A percentile compares a stretch with the other conserved stretches of the same genome.
phyloP scores from a whole-genome alignment of 805 yeast species.

The Wickerhamiella spandovensis region DNA sequence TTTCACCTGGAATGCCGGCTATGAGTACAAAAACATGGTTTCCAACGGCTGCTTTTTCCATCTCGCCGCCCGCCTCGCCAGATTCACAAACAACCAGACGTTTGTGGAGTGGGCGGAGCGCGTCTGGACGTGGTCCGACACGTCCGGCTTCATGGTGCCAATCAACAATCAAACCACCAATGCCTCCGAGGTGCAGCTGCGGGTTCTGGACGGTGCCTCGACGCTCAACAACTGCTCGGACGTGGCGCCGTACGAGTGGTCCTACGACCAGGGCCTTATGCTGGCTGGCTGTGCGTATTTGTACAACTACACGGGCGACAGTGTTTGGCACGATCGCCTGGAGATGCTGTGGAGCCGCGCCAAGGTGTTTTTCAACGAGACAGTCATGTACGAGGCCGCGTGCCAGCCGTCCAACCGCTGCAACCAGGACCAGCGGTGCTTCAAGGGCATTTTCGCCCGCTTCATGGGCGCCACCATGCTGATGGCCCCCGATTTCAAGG shows the following conservation, averaged over 20 bases:
- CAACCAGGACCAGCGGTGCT: conserved; percentile 81
- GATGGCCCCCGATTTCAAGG: conserved; percentile 42
- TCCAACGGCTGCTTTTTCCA: conserved; percentile 86
- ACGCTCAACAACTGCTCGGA: conserved; percentile 44
- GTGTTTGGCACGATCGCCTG: conserved; percentile 54
- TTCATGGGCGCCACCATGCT: conserved; percentile 62
- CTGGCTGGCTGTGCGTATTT: conserved; percentile 70
- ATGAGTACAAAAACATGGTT: conserved; percentile 81
- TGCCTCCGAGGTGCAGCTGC: conserved; percentile 13
- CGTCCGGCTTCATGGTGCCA: conserved; percentile 34
- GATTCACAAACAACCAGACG: conserved; percentile 63
- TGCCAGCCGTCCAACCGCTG: conserved; percentile 58
- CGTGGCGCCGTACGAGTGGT: conserved; percentile 57
- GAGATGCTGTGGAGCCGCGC: conserved; percentile 39
- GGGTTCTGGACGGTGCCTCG: conserved; percentile 26
- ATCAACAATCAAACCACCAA: conserved; percentile 30
- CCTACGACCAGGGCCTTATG: conserved; percentile 73
- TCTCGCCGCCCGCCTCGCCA: conserved; percentile 71
- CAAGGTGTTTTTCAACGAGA: conserved; percentile 35
- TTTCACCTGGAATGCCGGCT: conserved; percentile 87
- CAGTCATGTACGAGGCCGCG: conserved; percentile 66
- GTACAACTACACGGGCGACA: conserved; percentile 57
- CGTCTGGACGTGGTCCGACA: conserved; percentile 71
- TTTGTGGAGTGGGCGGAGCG: conserved; percentile 63
- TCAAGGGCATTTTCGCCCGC: conserved; percentile 71